Base-by-base conservation (phyloP, 2,329 filamentous ascomycete species). In the Escovopsis sp. region DNA sequence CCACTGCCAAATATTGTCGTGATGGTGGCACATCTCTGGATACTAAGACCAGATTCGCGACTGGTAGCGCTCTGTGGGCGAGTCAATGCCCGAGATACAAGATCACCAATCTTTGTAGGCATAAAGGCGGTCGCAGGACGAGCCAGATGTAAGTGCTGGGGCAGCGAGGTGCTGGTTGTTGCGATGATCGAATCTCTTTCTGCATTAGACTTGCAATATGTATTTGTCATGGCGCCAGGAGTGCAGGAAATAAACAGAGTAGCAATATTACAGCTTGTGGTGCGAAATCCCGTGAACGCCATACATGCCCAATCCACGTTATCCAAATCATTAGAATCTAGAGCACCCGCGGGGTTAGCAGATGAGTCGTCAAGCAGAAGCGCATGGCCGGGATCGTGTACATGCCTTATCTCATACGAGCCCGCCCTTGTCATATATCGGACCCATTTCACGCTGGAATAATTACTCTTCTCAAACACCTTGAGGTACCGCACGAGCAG, bases 401-500 rank as follows among this genome's bases (percentile, higher is more conserved):
- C 64, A 53, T 50, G 93, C 81, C 87, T 73, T 59, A 98, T 94
- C 66, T 98, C 91, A 62, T 98, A 98, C 62, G 87, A 95, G 25
- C 91, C 91, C 13, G 89, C 91, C 50, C 89, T 79, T 14, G 91
- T 98, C 91, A 98, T 96, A 63, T 98, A 98, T 53, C 91, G 72
- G 53, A 98, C 91, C 91, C 91, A 98, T 64, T 98, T 98, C 39
- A 98, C 91, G 57, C 87, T 94, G 48, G 84, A 93, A 61, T 98
- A 98, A 63, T 96, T 96, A 63, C 77, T 91, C 78, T 98, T 98
- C 68, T 98, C 91, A 66, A 98, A 98, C 2, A 98, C 91, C 66
- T 98, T 98, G 44, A 98, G 65, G 61, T 98, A 98, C 39, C 93
- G 71, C 43, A 98, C 91, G 49, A 98, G 59, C 57, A 98, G 60